phyloP scores from a whole-genome alignment of 2,329 filamentous ascomycete species.

The Nothophaeocryptopus gaeumannii region DNA sequence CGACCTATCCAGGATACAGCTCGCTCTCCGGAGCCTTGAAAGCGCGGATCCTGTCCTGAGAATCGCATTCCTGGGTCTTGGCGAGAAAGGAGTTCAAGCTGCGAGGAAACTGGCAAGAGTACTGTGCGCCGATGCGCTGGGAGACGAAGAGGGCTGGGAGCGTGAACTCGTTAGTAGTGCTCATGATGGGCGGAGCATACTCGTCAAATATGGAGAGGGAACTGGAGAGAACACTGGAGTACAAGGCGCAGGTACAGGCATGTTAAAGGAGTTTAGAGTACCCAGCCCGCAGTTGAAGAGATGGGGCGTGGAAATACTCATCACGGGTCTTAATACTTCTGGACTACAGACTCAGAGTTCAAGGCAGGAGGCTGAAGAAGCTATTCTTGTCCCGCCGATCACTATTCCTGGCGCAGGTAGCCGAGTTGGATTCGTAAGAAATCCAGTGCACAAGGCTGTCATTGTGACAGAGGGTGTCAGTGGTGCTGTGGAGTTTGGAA shows the following conservation, averaged over 20 bases:
- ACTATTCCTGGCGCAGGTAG: constrained; percentile 65
- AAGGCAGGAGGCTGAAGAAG: constrained; percentile 53
- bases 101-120: constrained; percentile 67
- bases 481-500: constrained; percentile 58
- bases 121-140: constrained; percentile 48
- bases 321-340: constrained; percentile 52
- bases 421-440: constrained; percentile 64
- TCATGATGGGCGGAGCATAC: constrained; percentile 38
- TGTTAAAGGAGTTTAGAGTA: constrained; percentile 61
- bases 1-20: constrained; percentile 67
- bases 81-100: constrained; percentile 40
- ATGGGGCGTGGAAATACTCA: constrained; percentile 63
- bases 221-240: constrained; percentile 31
- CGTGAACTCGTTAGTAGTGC: constrained; percentile 36
- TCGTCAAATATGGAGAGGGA: constrained; percentile 53
- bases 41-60: constrained; percentile 53
- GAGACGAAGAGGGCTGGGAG: constrained; percentile 45
- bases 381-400: constrained; percentile 70
- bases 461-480: constrained; percentile 70
- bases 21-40: constrained; percentile 65
- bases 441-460: constrained; percentile 80
- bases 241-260: constrained; percentile 36
- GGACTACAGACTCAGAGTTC: constrained; percentile 16
- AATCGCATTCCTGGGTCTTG: constrained; percentile 50
- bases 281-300: constrained; percentile 62